Conservation (phyloP, 768 basidiomycete species). For the Lyophyllum shimeji region DNA sequence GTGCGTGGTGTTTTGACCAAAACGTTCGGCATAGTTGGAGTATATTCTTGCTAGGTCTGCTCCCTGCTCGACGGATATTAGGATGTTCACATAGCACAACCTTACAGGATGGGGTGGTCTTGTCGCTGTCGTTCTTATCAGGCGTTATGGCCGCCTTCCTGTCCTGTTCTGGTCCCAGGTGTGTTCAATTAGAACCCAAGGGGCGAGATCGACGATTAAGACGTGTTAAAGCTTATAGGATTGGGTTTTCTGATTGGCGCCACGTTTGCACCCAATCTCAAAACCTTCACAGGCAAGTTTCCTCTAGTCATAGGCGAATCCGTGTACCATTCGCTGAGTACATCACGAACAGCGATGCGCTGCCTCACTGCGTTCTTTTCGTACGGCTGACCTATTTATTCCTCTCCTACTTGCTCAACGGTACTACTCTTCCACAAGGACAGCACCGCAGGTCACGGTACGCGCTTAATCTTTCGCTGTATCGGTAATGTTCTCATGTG, state of each 20-base stretch:
- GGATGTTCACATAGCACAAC: neutral
- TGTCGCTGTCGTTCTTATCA: constrained; percentile 48
- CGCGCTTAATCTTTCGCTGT: neutral
- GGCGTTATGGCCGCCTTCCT: constrained; percentile 57
- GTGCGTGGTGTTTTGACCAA: neutral
- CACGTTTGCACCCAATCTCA: constrained; percentile 50
- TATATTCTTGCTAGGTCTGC: constrained; percentile 49
- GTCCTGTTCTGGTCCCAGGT: constrained; percentile 60
- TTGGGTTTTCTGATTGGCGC: constrained; percentile 51
- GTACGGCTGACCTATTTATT: constrained; percentile 4
- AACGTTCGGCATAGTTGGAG: constrained; percentile 46
- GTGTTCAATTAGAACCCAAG: constrained; percentile 2
- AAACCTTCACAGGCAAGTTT: constrained; percentile 36
- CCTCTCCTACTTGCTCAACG: neutral
- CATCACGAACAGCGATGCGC: constrained; percentile 24
- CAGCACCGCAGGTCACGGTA: constrained; percentile 54
- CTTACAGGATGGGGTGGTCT: constrained; percentile 45
- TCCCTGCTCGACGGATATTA: neutral
- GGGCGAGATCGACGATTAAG: neutral
- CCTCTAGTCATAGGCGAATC: neutral
- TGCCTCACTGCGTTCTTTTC: constrained; percentile 34
- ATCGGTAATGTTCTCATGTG: neutral
- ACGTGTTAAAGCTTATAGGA: constrained; percentile 38
- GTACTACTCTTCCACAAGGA: constrained; percentile 21
- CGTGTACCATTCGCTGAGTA: neutral